phyloP scores from a whole-genome alignment of 2,329 filamentous ascomycete genomes.

The Talaromyces sp. region DNA sequence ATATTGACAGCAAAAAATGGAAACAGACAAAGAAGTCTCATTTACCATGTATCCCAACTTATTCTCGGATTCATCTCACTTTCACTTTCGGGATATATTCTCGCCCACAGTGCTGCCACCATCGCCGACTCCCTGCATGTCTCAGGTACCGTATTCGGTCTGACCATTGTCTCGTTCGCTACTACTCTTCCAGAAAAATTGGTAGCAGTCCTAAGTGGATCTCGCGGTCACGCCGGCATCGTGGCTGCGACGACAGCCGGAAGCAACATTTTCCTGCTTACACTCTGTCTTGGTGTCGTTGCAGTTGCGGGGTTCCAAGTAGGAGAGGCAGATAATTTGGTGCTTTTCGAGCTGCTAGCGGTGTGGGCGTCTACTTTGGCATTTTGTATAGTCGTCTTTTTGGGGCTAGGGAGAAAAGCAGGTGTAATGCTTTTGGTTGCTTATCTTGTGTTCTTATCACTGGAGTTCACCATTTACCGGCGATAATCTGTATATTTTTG shows the following conservation, averaged over 20 bases:
- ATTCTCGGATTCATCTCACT: slow-evolving; percentile 49
- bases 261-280: slow-evolving; percentile 59
- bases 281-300: slow-evolving; percentile 50
- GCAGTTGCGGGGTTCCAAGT: slow-evolving; percentile 13
- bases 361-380: slow-evolving; percentile 25
- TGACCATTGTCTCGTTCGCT: slow-evolving; percentile 54
- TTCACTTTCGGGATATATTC: slow-evolving; percentile 52
- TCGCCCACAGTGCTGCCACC: slow-evolving; percentile 48
- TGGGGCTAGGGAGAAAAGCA: slow-evolving; percentile 12
- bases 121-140: slow-evolving; percentile 47
- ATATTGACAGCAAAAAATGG: neutral
- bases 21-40: slow-evolving; percentile 22
- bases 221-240: slow-evolving; percentile 52
- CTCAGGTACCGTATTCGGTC: slow-evolving; percentile 52
- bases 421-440: slow-evolving; percentile 33
- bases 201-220: slow-evolving; percentile 53
- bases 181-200: slow-evolving; percentile 60
- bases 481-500: too few species aligned
- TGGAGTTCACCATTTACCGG: slow-evolving; percentile 35
- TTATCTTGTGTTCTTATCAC: slow-evolving; percentile 38
- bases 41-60: slow-evolving; percentile 48
- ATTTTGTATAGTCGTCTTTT: slow-evolving; percentile 18
- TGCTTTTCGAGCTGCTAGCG: slow-evolving; percentile 27
- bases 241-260: slow-evolving; percentile 57
- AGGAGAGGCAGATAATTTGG: slow-evolving; percentile 17